Conservation (phyloP, 495 filamentous ascomycete species). For the Hamigera avellanea region DNA sequence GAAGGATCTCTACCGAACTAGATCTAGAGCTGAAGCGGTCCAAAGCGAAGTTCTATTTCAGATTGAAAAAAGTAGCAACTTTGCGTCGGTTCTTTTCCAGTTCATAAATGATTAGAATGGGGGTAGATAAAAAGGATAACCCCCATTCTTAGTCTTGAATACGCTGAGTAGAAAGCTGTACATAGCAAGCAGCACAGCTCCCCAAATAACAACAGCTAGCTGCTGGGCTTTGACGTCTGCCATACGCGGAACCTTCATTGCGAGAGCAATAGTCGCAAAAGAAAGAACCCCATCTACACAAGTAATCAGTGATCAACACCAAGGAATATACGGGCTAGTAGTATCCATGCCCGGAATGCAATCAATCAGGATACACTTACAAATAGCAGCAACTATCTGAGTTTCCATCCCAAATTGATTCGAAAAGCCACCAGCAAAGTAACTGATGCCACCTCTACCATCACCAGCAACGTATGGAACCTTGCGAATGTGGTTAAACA, state of each 20-base stretch:
- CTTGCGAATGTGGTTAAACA: slow-evolving; percentile 98
- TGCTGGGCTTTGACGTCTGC: slow-evolving; percentile 67
- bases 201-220: slow-evolving; percentile 74
- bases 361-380: slow-evolving; percentile 43
- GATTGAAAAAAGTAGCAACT: too few species aligned
- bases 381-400: slow-evolving; percentile 89
- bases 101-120: slow-evolving; percentile 49
- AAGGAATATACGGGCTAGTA: neutral
- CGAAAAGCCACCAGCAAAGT: slow-evolving; percentile 89
- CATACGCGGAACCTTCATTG: slow-evolving; percentile 83
- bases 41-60: too few species aligned
- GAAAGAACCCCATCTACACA: slow-evolving; percentile 76
- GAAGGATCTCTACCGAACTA: too few species aligned
- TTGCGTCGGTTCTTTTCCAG: too few species aligned
- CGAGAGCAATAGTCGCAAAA: slow-evolving; percentile 80
- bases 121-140: slow-evolving; percentile 89
- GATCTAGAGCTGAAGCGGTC: too few species aligned
- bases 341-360: neutral
- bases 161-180: slow-evolving; percentile 92
- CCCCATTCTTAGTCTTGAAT: slow-evolving; percentile 89
- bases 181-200: slow-evolving; percentile 60
- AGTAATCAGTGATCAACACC: neutral
- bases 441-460: slow-evolving; percentile 74
- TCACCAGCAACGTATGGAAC: slow-evolving; percentile 91
- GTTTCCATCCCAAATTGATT: slow-evolving; percentile 95